phyloP scores from a whole-genome alignment of 2,329 filamentous ascomycete species.

The Volutella citrinella region DNA sequence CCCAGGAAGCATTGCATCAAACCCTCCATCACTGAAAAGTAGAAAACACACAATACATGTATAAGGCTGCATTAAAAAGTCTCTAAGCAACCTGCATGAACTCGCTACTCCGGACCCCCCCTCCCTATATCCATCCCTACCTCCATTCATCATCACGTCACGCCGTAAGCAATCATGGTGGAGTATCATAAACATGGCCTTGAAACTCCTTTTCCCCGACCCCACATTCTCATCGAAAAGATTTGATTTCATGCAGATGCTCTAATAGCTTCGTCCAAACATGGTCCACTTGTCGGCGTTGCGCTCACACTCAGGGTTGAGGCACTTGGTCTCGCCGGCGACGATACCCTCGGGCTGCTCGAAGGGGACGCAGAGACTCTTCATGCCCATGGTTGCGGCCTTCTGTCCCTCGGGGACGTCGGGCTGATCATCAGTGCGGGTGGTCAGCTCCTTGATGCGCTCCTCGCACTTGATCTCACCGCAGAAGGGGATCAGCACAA shows the following conservation, averaged over 20 bases:
- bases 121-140: slow-evolving; percentile 11
- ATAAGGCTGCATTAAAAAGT: too few species aligned
- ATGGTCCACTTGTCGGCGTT: slow-evolving; percentile 85
- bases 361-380: slow-evolving; percentile 69
- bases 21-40: neutral
- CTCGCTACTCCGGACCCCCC: too few species aligned
- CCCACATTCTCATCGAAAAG: slow-evolving; percentile 17
- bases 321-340: slow-evolving; percentile 81
- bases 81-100: too few species aligned
- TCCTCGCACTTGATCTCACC: slow-evolving; percentile 81
- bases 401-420: slow-evolving; percentile 51
- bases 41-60: too few species aligned
- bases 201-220: slow-evolving; percentile 26
- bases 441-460: slow-evolving; percentile 89
- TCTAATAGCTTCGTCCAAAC: slow-evolving; percentile 75
- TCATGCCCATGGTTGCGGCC: slow-evolving; percentile 62
- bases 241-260: slow-evolving; percentile 6
- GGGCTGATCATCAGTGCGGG: slow-evolving; percentile 64
- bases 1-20: too few species aligned
- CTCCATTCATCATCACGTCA: slow-evolving; percentile 25
- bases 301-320: slow-evolving; percentile 79
- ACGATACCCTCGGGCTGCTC: slow-evolving; percentile 81
- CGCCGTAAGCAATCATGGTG: slow-evolving; percentile 26
- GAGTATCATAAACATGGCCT: slow-evolving; percentile 29
- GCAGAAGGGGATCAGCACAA: slow-evolving; percentile 90